Base-by-base conservation (phyloP, 176 grass and related monocot genomes). In the Aegilops speltoides region DNA sequence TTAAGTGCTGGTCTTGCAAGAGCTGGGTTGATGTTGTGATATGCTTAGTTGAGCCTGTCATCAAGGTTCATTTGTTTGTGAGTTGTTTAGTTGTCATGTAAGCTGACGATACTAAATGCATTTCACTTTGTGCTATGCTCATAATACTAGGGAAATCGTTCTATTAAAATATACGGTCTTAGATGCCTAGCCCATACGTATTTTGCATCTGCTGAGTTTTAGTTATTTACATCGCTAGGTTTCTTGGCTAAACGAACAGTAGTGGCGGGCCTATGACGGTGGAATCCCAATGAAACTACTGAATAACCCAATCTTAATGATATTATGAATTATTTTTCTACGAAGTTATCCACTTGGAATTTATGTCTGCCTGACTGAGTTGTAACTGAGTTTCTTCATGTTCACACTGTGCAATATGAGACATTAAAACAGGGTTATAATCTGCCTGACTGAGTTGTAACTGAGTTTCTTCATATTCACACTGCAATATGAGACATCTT, bases 61-160 rank as follows among this genome's bases (percentile, higher is more conserved):
- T 24, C 17, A 12, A 57, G 31, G 57, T 26, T 57, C 50, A 29
- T 71, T 79, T 79, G 45, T 33, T 34, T 70, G 66, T 24, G 37
- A 15, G 6, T 46, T 28, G 54, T 59, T 86, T 79, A n/a, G 54
- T 41, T 15, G 79, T 79, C 24, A 72, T 72, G 65, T 86, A 86
- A 71, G 34, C 11, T 73, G 36, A 73, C 69, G 37, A 73, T 73
- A 73, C 69, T 73, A 73, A 73, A 24, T 73, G 69, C 37, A 72
- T 32, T 22, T 34, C 10, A 16, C 10, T 72, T 80, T 79, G 28
- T 68, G 38, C 5, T 45, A 62, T 73, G n/a, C 33, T 83, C 34
- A 26, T 6, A 24, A 9, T 83, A 62, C 24, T 74, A 20, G 73
- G 28, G 59, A 12, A 20, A 31, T 80, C 19, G 54, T 57, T 57